phyloP scores from a whole-genome alignment of 495 filamentous ascomycete species.

The Aspergillus indologenus region DNA sequence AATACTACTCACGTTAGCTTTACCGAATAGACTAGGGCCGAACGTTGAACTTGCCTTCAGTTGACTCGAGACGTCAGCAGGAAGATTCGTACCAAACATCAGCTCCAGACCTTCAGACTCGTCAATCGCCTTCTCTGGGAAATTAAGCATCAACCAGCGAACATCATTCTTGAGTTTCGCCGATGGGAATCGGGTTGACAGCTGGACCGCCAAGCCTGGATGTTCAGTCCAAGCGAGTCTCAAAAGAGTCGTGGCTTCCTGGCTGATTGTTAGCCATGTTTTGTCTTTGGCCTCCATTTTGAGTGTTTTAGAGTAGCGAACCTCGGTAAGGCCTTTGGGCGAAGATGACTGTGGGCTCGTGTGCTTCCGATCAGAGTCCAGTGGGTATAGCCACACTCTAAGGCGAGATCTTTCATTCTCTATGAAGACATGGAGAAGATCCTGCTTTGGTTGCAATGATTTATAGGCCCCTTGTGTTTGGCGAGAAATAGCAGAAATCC shows the following conservation, averaged over 20 bases:
- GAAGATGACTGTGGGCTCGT: conserved; percentile 39
- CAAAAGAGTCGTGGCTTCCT: conserved; percentile 53
- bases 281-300: conserved; percentile 10
- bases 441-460: conserved; percentile 72
- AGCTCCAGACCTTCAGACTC: conserved; percentile 80
- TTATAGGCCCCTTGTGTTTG: conserved; percentile 54
- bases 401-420: conserved; percentile 83
- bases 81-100: conserved; percentile 71
- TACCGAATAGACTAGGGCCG: not conserved
- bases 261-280: conserved; percentile 5
- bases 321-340: conserved; percentile 32
- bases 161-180: conserved; percentile 68
- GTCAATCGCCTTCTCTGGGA: conserved; percentile 72
- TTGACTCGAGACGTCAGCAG: conserved; percentile 75
- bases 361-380: conserved; percentile 65
- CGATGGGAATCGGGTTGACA: conserved; percentile 75
- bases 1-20: conserved; percentile 59
- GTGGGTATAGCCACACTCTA: conserved; percentile 83
- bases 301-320: conserved; percentile 12
- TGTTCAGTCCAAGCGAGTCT: conserved; percentile 81
- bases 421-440: conserved; percentile 71
- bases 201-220: conserved; percentile 78
- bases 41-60: conserved; percentile 59
- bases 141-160: conserved; percentile 72
- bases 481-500: conserved; percentile 53